phyloP scores from a whole-genome alignment of 225 moss, liverwort and hornwort species.

The Pseudisothecium myosuroides region DNA sequence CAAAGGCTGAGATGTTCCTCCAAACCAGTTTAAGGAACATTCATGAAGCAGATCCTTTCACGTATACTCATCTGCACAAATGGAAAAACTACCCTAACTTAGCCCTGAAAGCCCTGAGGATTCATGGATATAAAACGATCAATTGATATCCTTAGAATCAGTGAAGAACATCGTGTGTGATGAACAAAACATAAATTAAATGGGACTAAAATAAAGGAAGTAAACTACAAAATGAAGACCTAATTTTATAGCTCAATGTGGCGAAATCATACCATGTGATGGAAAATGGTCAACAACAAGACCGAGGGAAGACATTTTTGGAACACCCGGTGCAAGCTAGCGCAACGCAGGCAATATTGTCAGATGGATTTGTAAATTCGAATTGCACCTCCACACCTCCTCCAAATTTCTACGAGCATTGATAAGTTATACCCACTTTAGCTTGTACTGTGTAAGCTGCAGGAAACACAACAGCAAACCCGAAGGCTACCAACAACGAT shows the following conservation, averaged over 20 bases:
- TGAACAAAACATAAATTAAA: too few species aligned
- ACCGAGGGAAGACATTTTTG: slow-evolving; percentile 6
- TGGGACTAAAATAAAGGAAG: too few species aligned
- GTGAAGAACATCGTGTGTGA: not conserved
- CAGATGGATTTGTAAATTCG: not conserved
- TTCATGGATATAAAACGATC: not conserved
- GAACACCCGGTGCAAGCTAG: not conserved
- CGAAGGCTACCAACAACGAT: not conserved
- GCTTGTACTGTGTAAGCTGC: not conserved
- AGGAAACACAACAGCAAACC: not conserved
- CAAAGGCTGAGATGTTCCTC: slow-evolving; percentile 20
- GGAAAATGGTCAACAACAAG: slow-evolving; percentile 24
- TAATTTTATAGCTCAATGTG: not conserved
- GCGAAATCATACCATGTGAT: slow-evolving; percentile 8
- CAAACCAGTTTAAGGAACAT: slow-evolving; percentile 18
- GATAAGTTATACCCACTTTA: not conserved
- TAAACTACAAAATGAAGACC: not conserved
- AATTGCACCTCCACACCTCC: not conserved
- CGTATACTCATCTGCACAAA: not conserved
- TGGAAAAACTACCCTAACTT: not conserved
- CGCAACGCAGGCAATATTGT: not conserved
- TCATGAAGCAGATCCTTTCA: slow-evolving; percentile 5
- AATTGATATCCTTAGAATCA: not conserved
- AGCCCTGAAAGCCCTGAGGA: not conserved
- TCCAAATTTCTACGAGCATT: slow-evolving; percentile 15